phyloP scores from a whole-genome alignment of 2,329 filamentous ascomycete species.

The Ophiostoma novo-ulmi region DNA sequence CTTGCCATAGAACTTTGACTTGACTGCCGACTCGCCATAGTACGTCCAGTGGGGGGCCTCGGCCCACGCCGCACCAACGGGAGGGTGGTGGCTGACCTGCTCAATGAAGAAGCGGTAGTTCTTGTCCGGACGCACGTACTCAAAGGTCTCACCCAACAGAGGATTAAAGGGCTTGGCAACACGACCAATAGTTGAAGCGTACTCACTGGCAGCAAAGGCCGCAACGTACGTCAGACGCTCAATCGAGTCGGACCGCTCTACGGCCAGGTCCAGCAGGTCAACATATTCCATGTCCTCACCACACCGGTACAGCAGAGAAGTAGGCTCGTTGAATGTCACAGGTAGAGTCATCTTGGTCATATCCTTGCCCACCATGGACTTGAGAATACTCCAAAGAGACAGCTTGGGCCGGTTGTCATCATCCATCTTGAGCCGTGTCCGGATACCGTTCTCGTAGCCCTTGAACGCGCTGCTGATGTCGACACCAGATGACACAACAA shows the following conservation, averaged over 20 bases:
- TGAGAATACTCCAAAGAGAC: constrained; percentile 91
- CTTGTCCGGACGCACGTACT: constrained; percentile 92
- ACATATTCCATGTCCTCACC: constrained; percentile 98
- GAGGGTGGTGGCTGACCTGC: constrained; percentile 96
- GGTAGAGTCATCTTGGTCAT: constrained; percentile 99
- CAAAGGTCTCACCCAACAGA: constrained; percentile 90
- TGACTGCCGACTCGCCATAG: constrained; percentile 91
- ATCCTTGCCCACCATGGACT: constrained; percentile 99
- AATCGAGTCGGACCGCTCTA: constrained; percentile 76
- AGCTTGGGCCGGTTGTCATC: constrained; percentile 90
- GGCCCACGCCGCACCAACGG: constrained; percentile 86
- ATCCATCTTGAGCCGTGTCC: constrained; percentile 78
- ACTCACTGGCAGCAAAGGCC: constrained; percentile 92
- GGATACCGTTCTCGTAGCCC: constrained; percentile 86
- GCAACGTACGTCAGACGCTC: constrained; percentile 93
- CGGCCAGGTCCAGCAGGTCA: constrained; percentile 82
- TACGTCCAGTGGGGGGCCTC: constrained; percentile 95
- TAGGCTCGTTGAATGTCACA: constrained; percentile 97
- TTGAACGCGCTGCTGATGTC: constrained; percentile 75
- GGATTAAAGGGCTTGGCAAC: constrained; percentile 99
- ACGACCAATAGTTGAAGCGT: constrained; percentile 91
- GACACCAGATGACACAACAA: constrained; percentile 43
- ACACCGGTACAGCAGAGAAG: constrained; percentile 87
- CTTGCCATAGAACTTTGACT: constrained; percentile 95
- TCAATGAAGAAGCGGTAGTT: constrained; percentile 98